Base-by-base conservation (phyloP, 176 grass and related monocot species). In the Zoysia pacifica region DNA sequence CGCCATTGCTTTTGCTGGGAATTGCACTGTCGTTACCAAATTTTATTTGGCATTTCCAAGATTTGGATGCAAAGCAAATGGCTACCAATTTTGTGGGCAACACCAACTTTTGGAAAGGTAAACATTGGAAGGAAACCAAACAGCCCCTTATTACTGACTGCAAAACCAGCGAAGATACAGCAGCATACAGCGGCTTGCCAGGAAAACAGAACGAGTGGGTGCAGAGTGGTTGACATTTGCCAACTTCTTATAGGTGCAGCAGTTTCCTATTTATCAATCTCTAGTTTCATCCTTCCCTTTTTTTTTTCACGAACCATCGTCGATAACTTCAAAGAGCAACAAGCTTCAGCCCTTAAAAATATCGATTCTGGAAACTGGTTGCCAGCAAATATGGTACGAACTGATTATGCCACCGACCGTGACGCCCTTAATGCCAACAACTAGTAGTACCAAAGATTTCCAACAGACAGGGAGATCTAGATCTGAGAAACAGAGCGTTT, bases 391-490 rank as follows among this genome's bases (percentile, higher is more conserved):
- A 74, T 54, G 40, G 14, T 13, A 74, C 46, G 18, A 64, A 41
- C 61, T 42, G 53, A 79, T 75, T 20, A 75, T 36, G 58, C 18
- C 13, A 81, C 77, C 72, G 16, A 81, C 61, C 82, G 49, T 46
- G 66, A 67, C 49, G 52, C 62, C 77, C 72, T 54, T 62, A 72
- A 73, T 81, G 48, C n/a, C 73, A 85, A 77, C 82, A 67, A 82
- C 66, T 49, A 77, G n/a, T 60, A 81, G 60, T 38, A 82, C 38
- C 45, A 60, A 67, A 14, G 78, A 61, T 77, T 28, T 61, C 72
- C 66, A 82, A 58, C 87, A 71, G 71, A 68, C 39, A 61, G 77
- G 51, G 49, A 11, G 42, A 89, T 81, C 82, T 65, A 81, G 82
- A 81, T 89, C 72, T 81, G 65, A 42, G 38, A 59, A 70, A 67